Base-by-base conservation (phyloP, 257 asterid genomes). In the Capsicum rhomboideum region DNA sequence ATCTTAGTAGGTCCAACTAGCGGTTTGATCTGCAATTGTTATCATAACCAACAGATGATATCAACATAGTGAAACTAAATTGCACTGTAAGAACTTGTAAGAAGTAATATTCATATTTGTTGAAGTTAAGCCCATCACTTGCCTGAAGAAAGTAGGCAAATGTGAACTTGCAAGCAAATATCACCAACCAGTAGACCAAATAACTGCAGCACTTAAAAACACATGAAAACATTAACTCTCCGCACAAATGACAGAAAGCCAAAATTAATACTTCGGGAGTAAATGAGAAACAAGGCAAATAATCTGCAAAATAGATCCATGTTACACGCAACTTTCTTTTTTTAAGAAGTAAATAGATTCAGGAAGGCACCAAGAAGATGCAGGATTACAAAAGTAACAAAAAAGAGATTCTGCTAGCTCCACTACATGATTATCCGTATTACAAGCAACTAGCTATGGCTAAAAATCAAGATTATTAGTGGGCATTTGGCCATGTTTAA, bases 71-170 rank as follows among this genome's bases (percentile, higher is more conserved):
- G 44, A 49, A 75, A 75, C 26, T 49, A 75, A 49, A 26, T 26
- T 49, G 40, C 56, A 75, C 81, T 31, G 26, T 49, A 49, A 49
- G 20, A 49, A 23, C 63, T 75, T 28, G 72, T 29, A 64, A 64
- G 11, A 29, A 29, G 20, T 63, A 63, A 11, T 26, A 10, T 0
- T 63, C 40, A 64, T 46, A 46, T 10, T 46, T 64, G 14, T 6
- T 26, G 55, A 56, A 84, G 50, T 79, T 74, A 85, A 86, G 68
- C n/a, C 53, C 64, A 42, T 26, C 69, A 86, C 98, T 89, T 92
- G 89, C 99, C 98, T 93, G 98, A 82, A 97, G 99, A 85, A 97
- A 97, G 94, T 94, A 97, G 46, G 99, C 92, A 84, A 97, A 97
- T 1, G 97, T 89, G 89, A 94, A 97, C 88, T 97, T 97, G 96